These are phyloP conservation scores for Fusarium gaditjirri DNA, from an alignment of 2,329 filamentous ascomycete species.

Conservation along the genomic window DNA sequence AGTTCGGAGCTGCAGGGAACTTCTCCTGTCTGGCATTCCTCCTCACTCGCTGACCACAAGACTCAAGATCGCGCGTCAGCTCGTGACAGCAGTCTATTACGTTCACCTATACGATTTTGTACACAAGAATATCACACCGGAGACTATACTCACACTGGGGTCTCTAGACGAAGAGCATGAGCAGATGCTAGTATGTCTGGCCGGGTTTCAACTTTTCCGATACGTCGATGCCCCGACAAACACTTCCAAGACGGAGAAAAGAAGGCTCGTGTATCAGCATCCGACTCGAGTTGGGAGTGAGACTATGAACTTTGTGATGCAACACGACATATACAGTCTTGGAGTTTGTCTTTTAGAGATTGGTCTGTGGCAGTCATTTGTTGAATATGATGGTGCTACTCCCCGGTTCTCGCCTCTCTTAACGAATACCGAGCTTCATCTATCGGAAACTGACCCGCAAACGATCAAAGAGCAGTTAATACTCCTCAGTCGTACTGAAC, in stretches of 20 bases:
- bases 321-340: conserved; percentile 4
- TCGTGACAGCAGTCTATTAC: not conserved
- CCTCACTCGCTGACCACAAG: not conserved
- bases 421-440: too few species aligned
- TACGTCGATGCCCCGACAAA: not conserved
- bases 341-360: not conserved
- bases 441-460: too few species aligned
- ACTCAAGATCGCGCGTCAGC: not conserved
- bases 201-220: not conserved
- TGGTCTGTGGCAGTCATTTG: not conserved
- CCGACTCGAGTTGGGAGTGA: not conserved
- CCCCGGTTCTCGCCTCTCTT: too few species aligned
- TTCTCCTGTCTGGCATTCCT: not conserved
- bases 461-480: not conserved
- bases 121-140: not conserved
- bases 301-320: not conserved
- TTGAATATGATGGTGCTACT: not conserved
- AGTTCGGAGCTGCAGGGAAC: not conserved
- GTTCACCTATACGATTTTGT: not conserved
- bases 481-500: not conserved
- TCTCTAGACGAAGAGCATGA: fast-evolving
- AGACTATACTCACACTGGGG: not conserved
- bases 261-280: not conserved
- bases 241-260: not conserved
- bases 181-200: not conserved